phyloP scores from a whole-genome alignment of 768 basidiomycete species.

The Pulveroboletus ravenelii region DNA sequence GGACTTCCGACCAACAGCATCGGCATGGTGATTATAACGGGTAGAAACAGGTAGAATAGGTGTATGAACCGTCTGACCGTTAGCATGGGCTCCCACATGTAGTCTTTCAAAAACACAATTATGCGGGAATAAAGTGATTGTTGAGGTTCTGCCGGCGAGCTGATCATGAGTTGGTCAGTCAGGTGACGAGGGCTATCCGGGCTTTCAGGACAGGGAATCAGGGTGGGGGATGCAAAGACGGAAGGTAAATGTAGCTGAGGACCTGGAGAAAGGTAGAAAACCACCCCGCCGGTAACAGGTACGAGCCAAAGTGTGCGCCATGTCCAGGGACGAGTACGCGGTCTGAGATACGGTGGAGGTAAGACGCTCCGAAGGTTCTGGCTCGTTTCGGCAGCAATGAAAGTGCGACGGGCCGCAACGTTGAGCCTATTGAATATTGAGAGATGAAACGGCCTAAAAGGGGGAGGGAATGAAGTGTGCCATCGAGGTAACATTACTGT shows the following conservation, averaged over 20 bases:
- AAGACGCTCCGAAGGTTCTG: constrained; percentile 10
- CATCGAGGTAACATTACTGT: constrained; percentile 29
- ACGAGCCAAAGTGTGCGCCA: constrained; percentile 44
- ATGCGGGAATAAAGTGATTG: constrained; percentile 44
- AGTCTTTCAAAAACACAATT: constrained; percentile 44
- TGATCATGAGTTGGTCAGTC: constrained; percentile 37
- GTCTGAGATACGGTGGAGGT: constrained; percentile 11
- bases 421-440: background rate
- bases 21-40: constrained; percentile 78
- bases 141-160: constrained; percentile 66
- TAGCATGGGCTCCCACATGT: constrained; percentile 79
- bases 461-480: constrained; percentile 22
- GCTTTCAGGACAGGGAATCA: constrained; percentile 39
- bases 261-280: constrained; percentile 43
- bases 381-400: constrained; percentile 7
- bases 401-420: constrained; percentile 22
- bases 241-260: constrained; percentile 40
- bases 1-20: constrained; percentile 72
- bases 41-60: constrained; percentile 78
- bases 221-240: constrained; percentile 47
- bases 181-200: constrained; percentile 17
- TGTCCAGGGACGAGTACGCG: constrained; percentile 27
- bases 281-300: constrained; percentile 53
- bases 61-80: constrained; percentile 81
- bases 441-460: constrained; percentile 25